Percentiles rank a stretch among this genome's conserved stretches.
phyloP scores from a whole-genome alignment of 768 basidiomycete species.

The Pleurotus giganteus region DNA sequence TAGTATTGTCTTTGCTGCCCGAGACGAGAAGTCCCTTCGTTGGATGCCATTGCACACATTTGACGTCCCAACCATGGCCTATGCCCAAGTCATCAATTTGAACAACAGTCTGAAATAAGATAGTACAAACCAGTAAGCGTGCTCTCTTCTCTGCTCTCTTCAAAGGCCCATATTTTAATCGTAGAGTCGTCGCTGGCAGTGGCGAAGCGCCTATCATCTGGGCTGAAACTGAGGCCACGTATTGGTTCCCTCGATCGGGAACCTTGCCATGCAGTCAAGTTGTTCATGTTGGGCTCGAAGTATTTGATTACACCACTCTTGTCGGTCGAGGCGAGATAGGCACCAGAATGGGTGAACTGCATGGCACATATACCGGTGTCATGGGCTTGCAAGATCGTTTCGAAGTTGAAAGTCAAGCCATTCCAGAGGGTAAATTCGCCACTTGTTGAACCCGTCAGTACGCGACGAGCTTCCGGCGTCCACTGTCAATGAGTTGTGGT shows the following conservation, averaged over 20 bases:
- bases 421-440: conserved; percentile 99
- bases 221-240: conserved; percentile 87
- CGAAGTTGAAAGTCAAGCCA: conserved; percentile 98
- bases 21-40: conserved; percentile 93
- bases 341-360: conserved; percentile 89
- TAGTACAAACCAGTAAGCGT: conserved; percentile 71
- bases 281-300: conserved; percentile 99
- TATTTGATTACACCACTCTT: conserved; percentile 96
- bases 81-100: not conserved
- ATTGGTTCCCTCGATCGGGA: conserved; percentile 88
- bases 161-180: conserved; percentile 93
- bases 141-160: conserved; percentile 86
- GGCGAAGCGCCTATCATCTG: conserved; percentile 88
- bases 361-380: conserved; percentile 92
- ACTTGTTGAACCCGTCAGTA: conserved; percentile 92
- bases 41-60: conserved; percentile 98
- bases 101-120: not conserved
- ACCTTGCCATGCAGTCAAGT: conserved; percentile 89
- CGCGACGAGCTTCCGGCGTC: conserved; percentile 93
- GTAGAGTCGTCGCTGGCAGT: conserved; percentile 96
- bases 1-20: conserved; percentile 96
- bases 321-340: conserved; percentile 90
- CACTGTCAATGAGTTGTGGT: conserved; percentile 52
- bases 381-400: conserved; percentile 98
- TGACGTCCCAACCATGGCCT: conserved; percentile 99